Base-by-base conservation (phyloP, 352 stramenopile species). In the Phytopythium ostracodes region DNA sequence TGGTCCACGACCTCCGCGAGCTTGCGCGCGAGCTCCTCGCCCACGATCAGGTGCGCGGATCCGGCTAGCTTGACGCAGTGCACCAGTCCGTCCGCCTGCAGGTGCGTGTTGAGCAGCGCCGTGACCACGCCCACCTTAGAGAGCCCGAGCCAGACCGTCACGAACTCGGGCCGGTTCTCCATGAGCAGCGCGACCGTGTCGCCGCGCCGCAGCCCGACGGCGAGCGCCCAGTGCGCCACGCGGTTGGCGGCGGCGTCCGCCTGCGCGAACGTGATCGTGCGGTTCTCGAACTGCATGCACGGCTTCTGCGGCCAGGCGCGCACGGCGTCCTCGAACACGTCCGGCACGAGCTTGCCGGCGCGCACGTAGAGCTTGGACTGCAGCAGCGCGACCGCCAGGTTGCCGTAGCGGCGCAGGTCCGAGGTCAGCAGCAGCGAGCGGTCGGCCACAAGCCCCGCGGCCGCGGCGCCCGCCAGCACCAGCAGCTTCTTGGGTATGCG, bases 131-230 rank as follows among this genome's bases (percentile, higher is more conserved):
- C 88, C 44, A 91, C 68, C 69, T 96, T 96, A 62, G 82, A 58
- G 49, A 96, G 72, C 0, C 86, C 88, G 59, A 96, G 75, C 88
- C 88, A 96, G 17, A 86, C 71, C 25, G 88, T 60, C 31, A 96
- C 63, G 57, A 89, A 96, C 64, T 95, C 86, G 38, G 84, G 86
- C 0, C 87, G 75, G 70, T 96, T 96, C 64, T 92, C 80, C 81
- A 96, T 94, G 36, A 96, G 66, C 51, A 96, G 67, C 33, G 78
- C 87, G 31, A 92, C 83, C 6, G 80, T 92, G 56, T 96, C 73
- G 33, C 88, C 87, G 0, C 53, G 22, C 33, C 70, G 57, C 0
- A 97, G 59, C 0, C 79, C 81, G 15, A 70, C 61, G 15, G 66
- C 50, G 11, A 92, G 54, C 12, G 78, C 83, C 87, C 83, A 94